Conservation (phyloP, 139 green algal species). For the Micractinium sp. region DNA sequence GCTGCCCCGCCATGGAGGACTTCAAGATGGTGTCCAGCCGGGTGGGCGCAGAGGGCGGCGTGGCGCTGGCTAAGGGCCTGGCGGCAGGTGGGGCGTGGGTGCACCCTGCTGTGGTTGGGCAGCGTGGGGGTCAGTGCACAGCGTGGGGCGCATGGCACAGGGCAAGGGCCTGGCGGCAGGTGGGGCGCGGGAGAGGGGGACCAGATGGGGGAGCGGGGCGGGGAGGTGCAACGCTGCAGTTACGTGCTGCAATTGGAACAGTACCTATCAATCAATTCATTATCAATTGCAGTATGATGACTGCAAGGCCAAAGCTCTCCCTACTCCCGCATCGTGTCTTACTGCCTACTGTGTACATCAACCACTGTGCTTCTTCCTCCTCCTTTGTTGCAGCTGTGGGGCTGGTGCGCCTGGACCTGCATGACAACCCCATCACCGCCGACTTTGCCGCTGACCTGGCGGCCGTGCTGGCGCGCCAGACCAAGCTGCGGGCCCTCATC, state of each 20-base stretch:
- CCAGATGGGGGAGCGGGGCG: too few species aligned
- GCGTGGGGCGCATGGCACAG: too few species aligned
- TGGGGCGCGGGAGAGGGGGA: too few species aligned
- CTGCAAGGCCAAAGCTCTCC: too few species aligned
- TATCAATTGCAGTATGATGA: too few species aligned
- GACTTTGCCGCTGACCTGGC: constrained; percentile 58
- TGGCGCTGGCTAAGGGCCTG: constrained; percentile 71
- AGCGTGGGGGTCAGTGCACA: too few species aligned
- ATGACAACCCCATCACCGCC: constrained; percentile 87
- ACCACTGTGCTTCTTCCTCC: background rate
- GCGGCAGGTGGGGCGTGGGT: constrained; percentile 10
- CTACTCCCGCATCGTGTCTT: too few species aligned
- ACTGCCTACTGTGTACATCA: too few species aligned
- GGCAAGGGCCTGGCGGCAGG: too few species aligned
- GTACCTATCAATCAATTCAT: too few species aligned
- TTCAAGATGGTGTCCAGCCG: constrained; percentile 82
- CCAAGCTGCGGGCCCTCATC: constrained; percentile 67
- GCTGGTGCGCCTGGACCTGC: constrained; percentile 74
- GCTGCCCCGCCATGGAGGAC: constrained; percentile 79
- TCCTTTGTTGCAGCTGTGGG: background rate
- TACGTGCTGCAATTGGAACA: too few species aligned
- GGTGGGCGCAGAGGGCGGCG: constrained; percentile 76
- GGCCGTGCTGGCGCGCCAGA: constrained; percentile 47
- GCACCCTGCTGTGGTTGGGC: background rate
- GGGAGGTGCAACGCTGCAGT: too few species aligned